Evolutionary conservation across 148 eudicot genomes (phyloP).

Genomic region (Drosera capensis): DNA sequence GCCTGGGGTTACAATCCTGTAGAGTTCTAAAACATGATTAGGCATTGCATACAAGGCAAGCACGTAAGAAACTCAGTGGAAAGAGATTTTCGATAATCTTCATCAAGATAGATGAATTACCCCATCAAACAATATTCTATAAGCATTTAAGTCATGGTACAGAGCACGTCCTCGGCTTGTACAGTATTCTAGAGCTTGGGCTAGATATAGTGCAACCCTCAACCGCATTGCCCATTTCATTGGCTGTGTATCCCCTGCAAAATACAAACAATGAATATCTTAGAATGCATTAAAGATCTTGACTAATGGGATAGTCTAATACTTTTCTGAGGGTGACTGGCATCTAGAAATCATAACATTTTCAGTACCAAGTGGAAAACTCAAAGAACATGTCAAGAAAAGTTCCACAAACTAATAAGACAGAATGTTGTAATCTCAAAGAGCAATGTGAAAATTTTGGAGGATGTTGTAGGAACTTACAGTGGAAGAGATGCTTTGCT

Average conservation of each 20-base stretch:
- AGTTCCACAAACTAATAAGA: too few relatives aligned
- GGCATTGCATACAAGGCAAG: conserved; percentile 1
- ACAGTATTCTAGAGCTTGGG: conserved; percentile 56
- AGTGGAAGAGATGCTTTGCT: conserved; percentile 68
- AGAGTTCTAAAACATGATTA: conserved; percentile 8
- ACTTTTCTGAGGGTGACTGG: too few relatives aligned
- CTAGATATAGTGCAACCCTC: conserved; percentile 52
- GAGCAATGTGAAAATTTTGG: neutral
- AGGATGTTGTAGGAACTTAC: conserved; percentile 14
- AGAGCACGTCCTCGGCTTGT: conserved; percentile 55
- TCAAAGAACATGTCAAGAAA: too few relatives aligned
- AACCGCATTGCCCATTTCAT: conserved; percentile 74
- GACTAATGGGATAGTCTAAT: too few relatives aligned
- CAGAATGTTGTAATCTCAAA: too few relatives aligned
- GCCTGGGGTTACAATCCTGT: conserved; percentile 57
- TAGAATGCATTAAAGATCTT: neutral
- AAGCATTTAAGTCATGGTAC: conserved; percentile 65
- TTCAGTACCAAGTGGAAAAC: too few relatives aligned
- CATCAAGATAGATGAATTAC: conserved; percentile 12
- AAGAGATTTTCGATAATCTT: neutral
- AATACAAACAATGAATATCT: neutral
- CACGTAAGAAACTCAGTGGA: neutral
- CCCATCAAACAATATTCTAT: conserved; percentile 56
- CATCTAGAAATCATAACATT: too few relatives aligned
- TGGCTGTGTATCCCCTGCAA: conserved; percentile 58